Base-by-base conservation (phyloP, 2,329 filamentous ascomycete species). In the Colletotrichum orchidophilum region DNA sequence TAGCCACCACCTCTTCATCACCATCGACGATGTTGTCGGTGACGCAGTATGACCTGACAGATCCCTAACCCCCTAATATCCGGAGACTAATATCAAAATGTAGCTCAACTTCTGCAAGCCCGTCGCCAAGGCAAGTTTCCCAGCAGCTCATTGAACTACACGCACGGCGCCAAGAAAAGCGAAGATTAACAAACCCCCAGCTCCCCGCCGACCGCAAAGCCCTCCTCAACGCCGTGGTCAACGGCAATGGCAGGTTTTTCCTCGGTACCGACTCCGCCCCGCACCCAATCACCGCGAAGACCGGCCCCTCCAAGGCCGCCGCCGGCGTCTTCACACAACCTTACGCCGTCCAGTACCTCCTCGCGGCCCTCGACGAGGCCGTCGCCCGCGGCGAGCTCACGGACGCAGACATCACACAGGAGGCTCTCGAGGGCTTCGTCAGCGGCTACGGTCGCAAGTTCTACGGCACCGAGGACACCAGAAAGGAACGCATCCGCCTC, bases 1-100 rank as follows among this genome's bases (percentile, higher is more conserved):
- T 75, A 97, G 95, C 2, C 95, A 97, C 78, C 95, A 97, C 77
- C 85, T 97, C 26, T 94, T 90, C 75, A 87, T 98, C 35, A 94
- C 92, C 13, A 90, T 94, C 18, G 92, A 96, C 76, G 91, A 95
- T 76, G 84, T 82, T 71, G 82, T 83, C 68, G 92, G 92, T 85
- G 89, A 90, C 24, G 85, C 83, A 24, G 70, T 72, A 72, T 5
- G 66, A 12, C 18, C 77, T 77, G 29, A 42, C 5, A 61, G 3
- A 7, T 8, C 31, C 24, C 9, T 5, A 2, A n/a, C 21, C 3
- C 7, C 50, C 31, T 29, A 2, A 6, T 4, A 5, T 1, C 9
- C 3, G 15, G 5, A 6, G 33, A 33, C 65, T 71, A 50, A 70
- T 42, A 31, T 27, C 5, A 53, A 15, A 13, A 60, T 18, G n/a